Conservation (phyloP, 148 eudicot species). For the Rhododendron griersonianum region DNA sequence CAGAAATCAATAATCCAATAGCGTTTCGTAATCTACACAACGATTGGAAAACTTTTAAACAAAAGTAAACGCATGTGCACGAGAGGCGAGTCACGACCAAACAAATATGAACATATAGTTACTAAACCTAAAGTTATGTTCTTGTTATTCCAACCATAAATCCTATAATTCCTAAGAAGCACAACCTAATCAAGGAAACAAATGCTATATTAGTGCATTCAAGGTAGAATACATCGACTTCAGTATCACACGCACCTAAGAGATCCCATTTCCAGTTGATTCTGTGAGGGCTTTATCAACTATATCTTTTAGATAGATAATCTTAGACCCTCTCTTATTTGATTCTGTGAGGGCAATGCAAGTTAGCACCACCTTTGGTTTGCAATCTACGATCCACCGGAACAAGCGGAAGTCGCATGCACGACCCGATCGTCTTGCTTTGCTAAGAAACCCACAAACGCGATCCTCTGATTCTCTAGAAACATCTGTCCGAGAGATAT, state of each 20-base stretch:
- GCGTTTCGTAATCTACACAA: too few species aligned
- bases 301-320: constrained; percentile 76
- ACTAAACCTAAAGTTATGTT: neutral
- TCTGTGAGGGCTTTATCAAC: constrained; percentile 78
- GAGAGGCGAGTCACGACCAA: neutral
- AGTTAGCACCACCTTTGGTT: constrained; percentile 83
- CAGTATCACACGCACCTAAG: constrained; percentile 46
- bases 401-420: too few species aligned
- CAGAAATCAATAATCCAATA: too few species aligned
- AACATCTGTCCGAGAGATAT: too few species aligned
- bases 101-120: neutral
- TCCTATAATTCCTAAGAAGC: too few species aligned
- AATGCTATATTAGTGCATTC: neutral
- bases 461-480: too few species aligned
- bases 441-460: too few species aligned
- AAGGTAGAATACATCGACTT: neutral
- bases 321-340: constrained; percentile 63
- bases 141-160: too few species aligned
- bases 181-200: neutral
- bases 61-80: too few species aligned
- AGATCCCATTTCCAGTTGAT: constrained; percentile 52
- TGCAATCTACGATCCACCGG: constrained; percentile 77
- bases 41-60: too few species aligned
- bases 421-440: too few species aligned
- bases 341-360: constrained; percentile 74